A percentile compares a stretch with the other conserved stretches of the same genome.
Evolutionary conservation across 176 grass and related monocot species (phyloP).

Genomic region (Themeda triandra): DNA sequence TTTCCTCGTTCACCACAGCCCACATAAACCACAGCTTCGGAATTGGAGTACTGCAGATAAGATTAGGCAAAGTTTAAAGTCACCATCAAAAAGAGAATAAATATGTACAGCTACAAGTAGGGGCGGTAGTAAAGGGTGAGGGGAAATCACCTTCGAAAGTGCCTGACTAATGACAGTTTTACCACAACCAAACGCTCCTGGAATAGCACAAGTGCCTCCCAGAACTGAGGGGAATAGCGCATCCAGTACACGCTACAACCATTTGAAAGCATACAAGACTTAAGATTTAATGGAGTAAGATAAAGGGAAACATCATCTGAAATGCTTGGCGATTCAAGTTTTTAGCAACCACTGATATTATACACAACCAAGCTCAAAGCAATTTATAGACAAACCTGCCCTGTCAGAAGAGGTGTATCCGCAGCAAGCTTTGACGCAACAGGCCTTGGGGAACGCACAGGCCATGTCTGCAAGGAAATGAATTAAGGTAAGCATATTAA

Average conservation of each 20-base stretch:
- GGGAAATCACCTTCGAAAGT: conserved; percentile 73
- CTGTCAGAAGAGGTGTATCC: conserved; percentile 83
- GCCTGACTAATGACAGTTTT: conserved; percentile 99
- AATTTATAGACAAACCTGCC: conserved; percentile 52
- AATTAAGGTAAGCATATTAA: too few relatives aligned
- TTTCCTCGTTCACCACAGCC: conserved; percentile 94
- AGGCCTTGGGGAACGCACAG: conserved; percentile 83
- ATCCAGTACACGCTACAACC: conserved; percentile 83
- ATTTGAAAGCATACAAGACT: too few relatives aligned
- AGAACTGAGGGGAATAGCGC: conserved; percentile 88
- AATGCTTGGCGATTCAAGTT: background rate
- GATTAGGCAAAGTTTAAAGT: too few relatives aligned
- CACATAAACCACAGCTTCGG: conserved; percentile 80
- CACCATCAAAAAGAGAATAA: too few relatives aligned
- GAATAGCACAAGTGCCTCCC: conserved; percentile 94
- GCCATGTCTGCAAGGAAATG: conserved; percentile 54
- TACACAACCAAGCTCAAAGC: background rate
- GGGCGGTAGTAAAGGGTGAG: background rate
- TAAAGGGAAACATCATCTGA: background rate
- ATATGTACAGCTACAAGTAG: background rate
- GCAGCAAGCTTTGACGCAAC: conserved; percentile 80
- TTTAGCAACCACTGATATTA: background rate
- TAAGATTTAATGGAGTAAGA: background rate
- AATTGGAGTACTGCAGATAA: conserved; percentile 67
- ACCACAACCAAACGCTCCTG: conserved; percentile 91